Base-by-base conservation (phyloP, 148 eudicot genomes). In the Cornus florida region DNA sequence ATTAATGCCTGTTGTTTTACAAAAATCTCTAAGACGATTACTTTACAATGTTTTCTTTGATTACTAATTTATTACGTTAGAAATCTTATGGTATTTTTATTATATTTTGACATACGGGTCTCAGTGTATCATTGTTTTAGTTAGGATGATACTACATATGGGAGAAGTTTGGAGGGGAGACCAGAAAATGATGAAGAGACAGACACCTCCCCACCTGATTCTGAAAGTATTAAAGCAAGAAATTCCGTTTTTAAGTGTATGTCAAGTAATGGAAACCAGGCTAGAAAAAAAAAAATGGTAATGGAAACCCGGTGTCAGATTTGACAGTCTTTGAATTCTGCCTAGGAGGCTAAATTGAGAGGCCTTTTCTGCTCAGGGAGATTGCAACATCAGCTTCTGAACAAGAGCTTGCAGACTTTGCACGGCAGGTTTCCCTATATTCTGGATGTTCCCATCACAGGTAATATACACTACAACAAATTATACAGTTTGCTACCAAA, bases 371-470 rank as follows among this genome's bases (percentile, higher is more conserved):
- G 83, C 90, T 97, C 57, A 94, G 92, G 91, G 98, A 92, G 82
- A 83, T 91, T 57, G 86, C 90, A 71, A 69, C 77, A 17, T 87
- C 71, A 78, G 88, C 83, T 81, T 85, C 90, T 19, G 89, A 86
- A 78, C 79, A 86, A 74, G 93, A 90, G 56, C 85, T 92, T n/a
- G 74, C 43, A 11, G 85, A 87, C 73, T 89, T 97, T 82, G 98
- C 94, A 7, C 87, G 85, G 78, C 93, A 90, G 83, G 93, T 97
- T 72, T 88, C 94, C 33, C 74, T 89, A 62, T 92, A 86, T 74
- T 84, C 94, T 50, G 97, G 99, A 75, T 97, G 99, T 84, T 83
- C 83, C 72, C 99, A 94, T 84, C 99, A 97, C 83, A 83, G 98
- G 99, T 94, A 91, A 78, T 77, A 68, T 67, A 73, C 56, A 35